Evolutionary conservation across 2,329 filamentous ascomycete species (phyloP).

Genomic region (Eurotiales sp.): DNA sequence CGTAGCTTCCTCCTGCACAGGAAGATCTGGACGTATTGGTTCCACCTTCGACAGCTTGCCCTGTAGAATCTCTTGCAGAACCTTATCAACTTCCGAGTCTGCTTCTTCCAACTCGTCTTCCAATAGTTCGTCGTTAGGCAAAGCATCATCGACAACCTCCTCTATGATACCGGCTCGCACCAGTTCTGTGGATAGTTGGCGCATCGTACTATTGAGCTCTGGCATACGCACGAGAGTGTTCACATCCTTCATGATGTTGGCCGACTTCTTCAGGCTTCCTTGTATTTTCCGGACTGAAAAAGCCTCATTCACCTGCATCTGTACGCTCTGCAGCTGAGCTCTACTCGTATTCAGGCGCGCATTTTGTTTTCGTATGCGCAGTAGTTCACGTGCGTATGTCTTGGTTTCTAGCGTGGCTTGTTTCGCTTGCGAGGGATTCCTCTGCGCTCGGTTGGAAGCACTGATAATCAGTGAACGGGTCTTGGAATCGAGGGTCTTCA

Average conservation of each 20-base stretch:
- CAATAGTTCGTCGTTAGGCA: constrained; percentile 70
- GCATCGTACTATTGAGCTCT: constrained; percentile 84
- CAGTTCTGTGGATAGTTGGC: constrained; percentile 78
- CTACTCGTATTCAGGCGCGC: constrained; percentile 77
- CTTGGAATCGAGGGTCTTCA: constrained; percentile 76
- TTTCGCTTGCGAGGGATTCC: constrained; percentile 71
- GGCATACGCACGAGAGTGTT: constrained; percentile 81
- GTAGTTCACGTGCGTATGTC: constrained; percentile 81
- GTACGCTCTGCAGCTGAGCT: constrained; percentile 85
- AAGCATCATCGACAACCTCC: constrained; percentile 86
- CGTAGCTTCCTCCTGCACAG: constrained; percentile 47
- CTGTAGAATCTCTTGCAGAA: constrained; percentile 85
- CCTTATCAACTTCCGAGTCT: constrained; percentile 85
- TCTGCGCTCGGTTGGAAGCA: constrained; percentile 75
- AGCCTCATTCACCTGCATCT: constrained; percentile 97
- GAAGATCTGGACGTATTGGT: constrained; percentile 53
- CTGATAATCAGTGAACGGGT: constrained; percentile 80
- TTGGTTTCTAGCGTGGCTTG: constrained; percentile 81
- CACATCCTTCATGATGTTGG: constrained; percentile 95
- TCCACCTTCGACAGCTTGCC: constrained; percentile 68
- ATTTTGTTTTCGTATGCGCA: constrained; percentile 73
- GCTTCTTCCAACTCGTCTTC: constrained; percentile 71
- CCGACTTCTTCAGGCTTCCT: constrained; percentile 78
- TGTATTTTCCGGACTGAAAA: constrained; percentile 96
- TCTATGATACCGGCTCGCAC: constrained; percentile 96